Evolutionary conservation across 78 protist genomes (phyloP).

Genomic region (Isochrysis galbana): DNA sequence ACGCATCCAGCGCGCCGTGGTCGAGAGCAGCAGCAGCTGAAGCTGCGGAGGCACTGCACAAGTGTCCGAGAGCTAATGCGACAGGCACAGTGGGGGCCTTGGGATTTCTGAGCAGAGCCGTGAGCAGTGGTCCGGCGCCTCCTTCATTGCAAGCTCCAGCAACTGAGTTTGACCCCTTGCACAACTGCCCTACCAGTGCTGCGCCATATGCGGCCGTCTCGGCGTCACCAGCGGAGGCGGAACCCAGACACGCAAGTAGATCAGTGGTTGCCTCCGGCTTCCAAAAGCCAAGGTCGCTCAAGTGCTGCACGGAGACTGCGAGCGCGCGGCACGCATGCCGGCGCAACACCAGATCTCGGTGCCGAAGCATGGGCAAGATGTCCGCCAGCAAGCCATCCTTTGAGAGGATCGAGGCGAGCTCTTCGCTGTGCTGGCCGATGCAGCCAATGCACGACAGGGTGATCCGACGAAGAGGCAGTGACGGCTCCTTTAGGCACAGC

Average conservation of each 20-base stretch:
- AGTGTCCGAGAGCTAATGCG: background rate
- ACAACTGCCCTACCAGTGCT: background rate
- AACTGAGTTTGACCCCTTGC: background rate
- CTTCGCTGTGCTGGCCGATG: background rate
- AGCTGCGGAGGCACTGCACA: background rate
- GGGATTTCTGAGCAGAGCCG: background rate
- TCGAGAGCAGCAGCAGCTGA: background rate
- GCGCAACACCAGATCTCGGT: background rate
- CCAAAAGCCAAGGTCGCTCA: background rate
- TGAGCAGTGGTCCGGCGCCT: background rate
- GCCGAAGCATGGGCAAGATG: background rate
- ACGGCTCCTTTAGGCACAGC: constrained; percentile 6
- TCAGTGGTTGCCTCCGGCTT: background rate
- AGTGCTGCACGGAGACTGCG: background rate
- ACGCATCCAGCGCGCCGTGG: background rate
- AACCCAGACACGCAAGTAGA: background rate
- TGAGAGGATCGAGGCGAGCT: background rate
- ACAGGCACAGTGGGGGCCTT: background rate
- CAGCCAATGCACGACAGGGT: background rate
- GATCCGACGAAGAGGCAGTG: background rate
- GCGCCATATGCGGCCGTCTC: background rate
- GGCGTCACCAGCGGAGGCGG: background rate
- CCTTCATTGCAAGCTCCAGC: background rate
- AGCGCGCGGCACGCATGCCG: background rate
- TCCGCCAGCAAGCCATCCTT: background rate